Percentiles rank a stretch among this genome's conserved stretches.
phyloP scores from a whole-genome alignment of 805 yeast species.

The Maudiozyma bulderi region DNA sequence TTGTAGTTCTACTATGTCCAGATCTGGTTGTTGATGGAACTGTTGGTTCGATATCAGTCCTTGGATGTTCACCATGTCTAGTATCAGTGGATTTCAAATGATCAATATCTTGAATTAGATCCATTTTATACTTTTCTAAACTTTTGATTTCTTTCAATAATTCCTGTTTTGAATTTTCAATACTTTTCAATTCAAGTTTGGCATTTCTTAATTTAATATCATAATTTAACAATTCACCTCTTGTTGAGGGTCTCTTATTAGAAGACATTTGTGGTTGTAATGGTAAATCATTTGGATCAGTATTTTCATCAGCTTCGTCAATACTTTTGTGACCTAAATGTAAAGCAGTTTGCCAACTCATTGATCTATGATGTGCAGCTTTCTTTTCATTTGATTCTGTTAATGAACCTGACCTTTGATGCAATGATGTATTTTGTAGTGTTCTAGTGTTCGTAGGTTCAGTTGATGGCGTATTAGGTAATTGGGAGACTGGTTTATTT shows the following conservation, averaged over 20 bases:
- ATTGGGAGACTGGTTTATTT: background rate
- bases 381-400: background rate
- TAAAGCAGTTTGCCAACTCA: conserved; percentile 4
- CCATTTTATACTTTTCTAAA: conserved; percentile 38
- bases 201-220: conserved; percentile 33
- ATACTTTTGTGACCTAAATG: background rate
- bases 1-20: background rate
- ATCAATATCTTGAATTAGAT: conserved; percentile 38
- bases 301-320: background rate
- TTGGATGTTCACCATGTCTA: background rate
- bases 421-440: background rate
- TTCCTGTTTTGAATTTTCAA: conserved; percentile 35
- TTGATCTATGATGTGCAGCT: conserved; percentile 2
- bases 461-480: background rate
- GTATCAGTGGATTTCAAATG: conserved; percentile 14
- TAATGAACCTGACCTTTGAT: too few species aligned
- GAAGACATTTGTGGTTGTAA: background rate
- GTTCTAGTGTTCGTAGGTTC: background rate
- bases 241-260: background rate
- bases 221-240: conserved; percentile 18
- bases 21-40: background rate
- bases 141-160: conserved; percentile 43
- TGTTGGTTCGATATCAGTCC: background rate
- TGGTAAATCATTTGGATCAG: background rate
- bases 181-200: conserved; percentile 33